Evolutionary conservation across 768 basidiomycete genomes (phyloP), one percentile per base, ranked within the genome.

Genomic region (Suillus sp.): DNA sequence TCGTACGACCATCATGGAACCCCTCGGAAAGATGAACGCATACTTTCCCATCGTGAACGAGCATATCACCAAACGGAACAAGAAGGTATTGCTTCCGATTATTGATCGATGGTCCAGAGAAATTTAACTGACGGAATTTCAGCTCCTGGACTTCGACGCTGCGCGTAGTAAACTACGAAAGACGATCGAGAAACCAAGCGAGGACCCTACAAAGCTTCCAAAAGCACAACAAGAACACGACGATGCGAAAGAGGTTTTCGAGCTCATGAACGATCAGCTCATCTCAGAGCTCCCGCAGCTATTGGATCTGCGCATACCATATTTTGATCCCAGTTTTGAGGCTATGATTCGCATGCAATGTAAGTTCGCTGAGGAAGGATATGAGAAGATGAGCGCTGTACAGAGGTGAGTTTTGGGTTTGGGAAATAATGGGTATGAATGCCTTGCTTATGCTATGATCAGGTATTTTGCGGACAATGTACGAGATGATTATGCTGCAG

Each of bases 261-360:
- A 96, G 64, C 78, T 93, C 71, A 83, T 99, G 68, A 99, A 99
- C 73, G 88, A 92, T 45, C 95, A 98, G 69, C 87, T 99, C 70
- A 90, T 96, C 68, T 77, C 82, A 32, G 97, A 99, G 70, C 82
- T 99, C 18, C 97, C 97, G 0, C 89, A 96, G 68, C 79, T 99
- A 47, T 85, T 99, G 57, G 96, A 98, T 71, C 86, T 98, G 22
- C 92, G 97, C 43, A 92, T 99, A 30, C 97, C 97, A 0, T 99
- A 93, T 82, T 96, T 99, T 66, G 97, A 99, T 75, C 97, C 97
- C 5, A 95, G 92, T 68, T 99, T 99, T 74, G 97, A 99, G 78
- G 93, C 96, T 53, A 99, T 99, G 96, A 95, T 95, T 67, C 86
- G 97, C 35, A 93, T 97, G 87, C 97, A 99, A 72, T 87, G 92